These are phyloP conservation scores for Tolypocladium tundrense DNA, from an alignment of 2,329 filamentous ascomycete species.

Conservation along the genomic window DNA sequence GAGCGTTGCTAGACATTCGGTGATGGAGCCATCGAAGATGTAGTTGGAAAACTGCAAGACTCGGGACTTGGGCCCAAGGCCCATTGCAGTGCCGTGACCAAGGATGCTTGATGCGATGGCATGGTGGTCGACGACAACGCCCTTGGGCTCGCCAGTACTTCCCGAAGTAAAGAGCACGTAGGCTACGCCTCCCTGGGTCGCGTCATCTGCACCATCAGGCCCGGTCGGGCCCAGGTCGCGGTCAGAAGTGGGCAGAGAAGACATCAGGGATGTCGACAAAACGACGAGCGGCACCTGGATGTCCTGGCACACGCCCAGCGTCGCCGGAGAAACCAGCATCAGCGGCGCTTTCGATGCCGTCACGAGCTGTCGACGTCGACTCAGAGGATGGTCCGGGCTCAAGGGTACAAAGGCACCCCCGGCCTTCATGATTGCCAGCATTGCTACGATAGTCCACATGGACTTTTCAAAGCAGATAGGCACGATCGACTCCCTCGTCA, in stretches of 20 bases:
- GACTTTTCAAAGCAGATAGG: neutral
- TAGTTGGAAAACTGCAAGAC: slow-evolving; percentile 41
- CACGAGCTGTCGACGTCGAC: too few species aligned
- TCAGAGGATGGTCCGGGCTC: neutral
- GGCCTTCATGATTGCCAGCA: neutral
- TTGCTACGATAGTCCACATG: neutral
- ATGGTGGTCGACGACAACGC: slow-evolving; percentile 28
- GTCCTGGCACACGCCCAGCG: too few species aligned
- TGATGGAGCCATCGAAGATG: slow-evolving; percentile 37
- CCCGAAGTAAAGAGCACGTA: too few species aligned
- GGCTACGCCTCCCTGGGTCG: too few species aligned
- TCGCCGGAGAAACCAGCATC: too few species aligned
- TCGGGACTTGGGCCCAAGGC: slow-evolving; percentile 36
- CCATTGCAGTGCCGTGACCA: slow-evolving; percentile 34
- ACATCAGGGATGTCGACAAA: too few species aligned
- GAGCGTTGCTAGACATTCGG: slow-evolving; percentile 11
- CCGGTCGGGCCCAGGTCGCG: too few species aligned
- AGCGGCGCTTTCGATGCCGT: too few species aligned
- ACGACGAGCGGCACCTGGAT: too few species aligned
- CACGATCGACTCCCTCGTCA: neutral
- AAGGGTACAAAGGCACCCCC: slow-evolving; percentile 6
- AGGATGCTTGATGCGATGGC: slow-evolving; percentile 40
- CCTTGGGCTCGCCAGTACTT: too few species aligned
- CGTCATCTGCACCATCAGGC: too few species aligned
- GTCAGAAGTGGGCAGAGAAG: too few species aligned